Percentiles rank a stretch among this genome's conserved stretches.
Conservation (phyloP, 179 eudicot genomes). For the Beta lomatogona region DNA sequence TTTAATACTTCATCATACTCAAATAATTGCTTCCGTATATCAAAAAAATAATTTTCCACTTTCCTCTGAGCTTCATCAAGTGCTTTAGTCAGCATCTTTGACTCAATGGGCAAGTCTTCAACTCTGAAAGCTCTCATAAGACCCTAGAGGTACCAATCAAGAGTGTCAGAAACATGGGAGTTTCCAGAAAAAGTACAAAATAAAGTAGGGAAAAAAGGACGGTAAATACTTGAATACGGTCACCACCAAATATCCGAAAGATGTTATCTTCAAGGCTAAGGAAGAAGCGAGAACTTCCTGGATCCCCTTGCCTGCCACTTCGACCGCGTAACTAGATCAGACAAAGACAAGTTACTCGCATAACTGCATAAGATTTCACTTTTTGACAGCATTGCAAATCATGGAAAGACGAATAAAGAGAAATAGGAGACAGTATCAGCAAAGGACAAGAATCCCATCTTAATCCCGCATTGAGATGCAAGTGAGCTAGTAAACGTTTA, state of each 20-base stretch:
- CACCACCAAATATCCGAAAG: conserved; percentile 97
- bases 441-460: too few relatives aligned
- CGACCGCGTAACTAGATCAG: conserved; percentile 85
- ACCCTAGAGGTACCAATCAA: conserved; percentile 57
- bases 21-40: conserved; percentile 88
- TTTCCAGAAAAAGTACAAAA: background rate
- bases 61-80: conserved; percentile 99
- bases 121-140: conserved; percentile 98
- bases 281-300: conserved; percentile 98
- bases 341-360: conserved; percentile 14
- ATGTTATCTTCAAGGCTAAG: conserved; percentile 99
- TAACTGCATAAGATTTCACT: background rate
- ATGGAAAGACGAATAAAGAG: background rate
- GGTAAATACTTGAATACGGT: conserved; percentile 81
- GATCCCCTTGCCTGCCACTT: conserved; percentile 99
- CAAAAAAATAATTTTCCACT: conserved; percentile 98
- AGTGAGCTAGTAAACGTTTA: too few relatives aligned
- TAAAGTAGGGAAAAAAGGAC: background rate
- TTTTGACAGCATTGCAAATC: conserved; percentile 15
- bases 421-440: too few relatives aligned
- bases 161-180: conserved; percentile 14
- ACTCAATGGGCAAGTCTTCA: conserved; percentile 97
- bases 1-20: conserved; percentile 97
- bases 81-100: conserved; percentile 95
- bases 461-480: too few relatives aligned